Percentiles rank a stretch among this genome's conserved stretches.
Evolutionary conservation across 495 filamentous ascomycete genomes (phyloP).

Genomic region (Podospora didyma): DNA sequence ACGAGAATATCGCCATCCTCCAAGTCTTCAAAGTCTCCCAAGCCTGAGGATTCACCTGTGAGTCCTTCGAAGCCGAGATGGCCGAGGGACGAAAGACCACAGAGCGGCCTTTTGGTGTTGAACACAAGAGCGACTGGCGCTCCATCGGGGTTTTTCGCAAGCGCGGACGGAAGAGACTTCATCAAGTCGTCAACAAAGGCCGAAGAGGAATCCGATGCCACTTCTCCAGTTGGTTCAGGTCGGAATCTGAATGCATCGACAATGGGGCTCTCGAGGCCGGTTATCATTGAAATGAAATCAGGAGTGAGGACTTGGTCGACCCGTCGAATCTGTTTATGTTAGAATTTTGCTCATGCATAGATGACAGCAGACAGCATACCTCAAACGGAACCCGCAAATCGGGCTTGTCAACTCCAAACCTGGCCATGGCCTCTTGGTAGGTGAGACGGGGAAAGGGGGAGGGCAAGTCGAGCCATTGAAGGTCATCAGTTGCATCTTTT

Average conservation of each 20-base stretch:
- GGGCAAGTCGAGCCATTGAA: slow-evolving; percentile 10
- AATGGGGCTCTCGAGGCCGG: slow-evolving; percentile 54
- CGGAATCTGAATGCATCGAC: slow-evolving; percentile 69
- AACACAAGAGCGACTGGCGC: slow-evolving; percentile 72
- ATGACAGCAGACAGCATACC: slow-evolving; percentile 27
- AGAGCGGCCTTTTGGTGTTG: slow-evolving; percentile 64
- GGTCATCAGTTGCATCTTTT: neutral
- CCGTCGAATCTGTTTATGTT: slow-evolving; percentile 51
- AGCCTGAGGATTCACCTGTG: slow-evolving; percentile 6
- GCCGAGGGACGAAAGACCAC: slow-evolving; percentile 70
- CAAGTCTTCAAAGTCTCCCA: slow-evolving; percentile 17
- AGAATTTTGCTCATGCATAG: slow-evolving; percentile 4
- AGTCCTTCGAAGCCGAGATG: slow-evolving; percentile 62
- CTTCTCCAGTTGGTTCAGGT: slow-evolving; percentile 16
- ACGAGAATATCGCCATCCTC: slow-evolving; percentile 71
- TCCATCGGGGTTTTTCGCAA: slow-evolving; percentile 63
- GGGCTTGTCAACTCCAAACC: slow-evolving; percentile 87
- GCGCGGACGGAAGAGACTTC: slow-evolving; percentile 55
- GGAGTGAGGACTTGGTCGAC: slow-evolving; percentile 59
- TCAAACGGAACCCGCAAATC: slow-evolving; percentile 61
- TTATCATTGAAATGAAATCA: slow-evolving; percentile 71
- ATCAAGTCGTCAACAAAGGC: slow-evolving; percentile 67
- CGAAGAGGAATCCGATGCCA: slow-evolving; percentile 17
- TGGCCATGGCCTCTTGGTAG: slow-evolving; percentile 75
- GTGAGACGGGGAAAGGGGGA: slow-evolving; percentile 41